A percentile compares a stretch with the other conserved stretches of the same genome.
Conservation (phyloP, 164 flowering plant species). For the Pachysandra terminalis region DNA sequence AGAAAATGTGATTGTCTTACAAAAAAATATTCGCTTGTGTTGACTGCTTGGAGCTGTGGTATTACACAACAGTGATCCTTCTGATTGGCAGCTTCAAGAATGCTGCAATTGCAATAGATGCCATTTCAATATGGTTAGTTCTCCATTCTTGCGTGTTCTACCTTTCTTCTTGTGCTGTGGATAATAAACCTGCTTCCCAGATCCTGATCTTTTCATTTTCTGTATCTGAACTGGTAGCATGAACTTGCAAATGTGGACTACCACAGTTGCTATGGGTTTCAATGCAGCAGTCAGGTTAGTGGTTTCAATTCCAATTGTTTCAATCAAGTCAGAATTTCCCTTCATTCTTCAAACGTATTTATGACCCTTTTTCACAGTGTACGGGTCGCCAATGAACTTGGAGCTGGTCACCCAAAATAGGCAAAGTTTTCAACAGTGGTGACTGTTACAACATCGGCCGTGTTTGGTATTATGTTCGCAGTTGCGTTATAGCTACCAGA, state of each 20-base stretch:
- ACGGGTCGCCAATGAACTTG: conserved; percentile 20
- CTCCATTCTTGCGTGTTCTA: neutral
- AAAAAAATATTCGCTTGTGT: neutral
- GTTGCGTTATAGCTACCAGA: neutral
- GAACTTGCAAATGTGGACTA: conserved; percentile 4
- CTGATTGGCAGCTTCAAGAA: conserved; percentile 27
- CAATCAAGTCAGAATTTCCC: no score
- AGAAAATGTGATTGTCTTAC: no score
- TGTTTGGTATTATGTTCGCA: neutral
- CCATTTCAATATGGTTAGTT: conserved; percentile 30
- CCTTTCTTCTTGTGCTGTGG: no score
- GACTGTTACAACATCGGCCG: neutral
- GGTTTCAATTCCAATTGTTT: neutral
- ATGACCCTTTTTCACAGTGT: conserved; percentile 19
- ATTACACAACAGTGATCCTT: conserved; percentile 28
- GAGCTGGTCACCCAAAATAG: conserved; percentile 15
- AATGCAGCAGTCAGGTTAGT: conserved; percentile 8
- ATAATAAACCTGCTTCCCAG: no score
- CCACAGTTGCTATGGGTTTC: conserved; percentile 1
- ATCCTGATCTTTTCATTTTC: no score
- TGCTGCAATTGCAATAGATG: conserved; percentile 32
- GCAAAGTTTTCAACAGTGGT: conserved; percentile 17
- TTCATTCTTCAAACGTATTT: no score
- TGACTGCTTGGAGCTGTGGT: conserved; percentile 43
- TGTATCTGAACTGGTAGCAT: conserved; percentile 10